Evolutionary conservation across 2,329 filamentous ascomycete species (phyloP), one percentile per base, ranked within the genome.

Genomic region (Hypoxylon sp.): DNA sequence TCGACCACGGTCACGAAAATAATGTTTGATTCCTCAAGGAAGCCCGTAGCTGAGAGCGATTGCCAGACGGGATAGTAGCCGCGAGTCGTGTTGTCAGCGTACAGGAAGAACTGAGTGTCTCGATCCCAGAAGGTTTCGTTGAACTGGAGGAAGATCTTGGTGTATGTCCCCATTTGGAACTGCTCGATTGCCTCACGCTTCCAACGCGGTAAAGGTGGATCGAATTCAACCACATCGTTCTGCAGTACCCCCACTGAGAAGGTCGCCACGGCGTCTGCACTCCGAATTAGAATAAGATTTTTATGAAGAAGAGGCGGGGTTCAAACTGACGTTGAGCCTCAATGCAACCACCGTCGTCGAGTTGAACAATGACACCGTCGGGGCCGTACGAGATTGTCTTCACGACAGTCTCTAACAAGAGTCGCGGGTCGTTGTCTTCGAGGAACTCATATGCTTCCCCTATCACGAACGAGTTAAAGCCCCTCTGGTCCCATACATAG

Each of bases 121-220:
- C 78, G 74, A 71, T 80, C 83, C 90, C 90, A 92, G 77, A 92
- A 93, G 0, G 87, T 86, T 60, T 89, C 81, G 65, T 89, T 82
- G 78, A 92, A 92, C 68, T 91, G 90, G 65, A 90, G 80, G 78
- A 92, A 92, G 67, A 92, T 87, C 75, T 93, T 93, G 56, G 89
- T 92, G 78, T 92, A 93, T 0, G 89, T 91, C 5, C 87, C 90
- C 86, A 92, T 91, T 67, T 83, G 81, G 75, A 91, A 91, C 38
- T 85, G 87, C 2, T 86, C 83, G 56, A 92, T 90, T 0, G 88
- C 86, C 2, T 83, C 83, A 13, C 84, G 80, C 77, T 93, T 92
- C 90, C 89, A 92, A 2, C 77, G 76, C 0, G 90, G 90, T 0
- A 92, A 80, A 4, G 79, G 70, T 0, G 90, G 90, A 10, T 81